Evolutionary conservation across 169 alveolate genomes (phyloP), one percentile per base, ranked within the genome.

Genomic region (Eimeria nieschulzi): DNA sequence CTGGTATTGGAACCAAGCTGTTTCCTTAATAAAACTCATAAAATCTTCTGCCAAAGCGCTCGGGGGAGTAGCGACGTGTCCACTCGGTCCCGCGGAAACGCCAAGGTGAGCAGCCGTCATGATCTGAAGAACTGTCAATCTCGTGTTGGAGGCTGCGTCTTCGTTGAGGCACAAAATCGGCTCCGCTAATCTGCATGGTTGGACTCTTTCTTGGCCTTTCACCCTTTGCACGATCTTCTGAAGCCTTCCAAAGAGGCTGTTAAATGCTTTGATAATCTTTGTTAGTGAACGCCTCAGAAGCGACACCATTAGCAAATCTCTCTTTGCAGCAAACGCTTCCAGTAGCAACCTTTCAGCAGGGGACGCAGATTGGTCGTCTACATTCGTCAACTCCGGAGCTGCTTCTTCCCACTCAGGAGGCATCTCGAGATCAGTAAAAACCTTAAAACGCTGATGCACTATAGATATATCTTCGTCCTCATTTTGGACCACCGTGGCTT

Each of bases 1-100:
- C 33, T 75, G 73, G 51, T 82, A 82, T 7, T 75, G 73, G 26
- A 82, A 82, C 88, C 88, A 82, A 17, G 88, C 88, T 56, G 88
- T 54, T 26, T 82, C 88, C 51, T 82, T 82, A 33, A 82, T n/a
- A 51, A 82, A 63, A 46, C 64, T 13, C 88, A 82, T 82, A n/a
- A 82, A 82, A 39, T 82, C 88, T 17, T 82, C 61, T 46, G 21
- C 63, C 33, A 82, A 21, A 7, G 56, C 88, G n/a, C 56, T 59
- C 1, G 39, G 39, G 21, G 88, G 56, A 17, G 39, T 33, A 23
- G n/a, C 64, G 19, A 61, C 15, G 21, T 82, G 54, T 12, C 63
- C 88, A 13, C 23, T 39, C 61, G 39, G 46, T 39, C 88, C 88
- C 23, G 63, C 70, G n/a, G 73, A 15, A 8, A 82, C 88, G n/a